Conservation (phyloP, 352 stramenopile genomes). For the Globisporangium irregulare region DNA sequence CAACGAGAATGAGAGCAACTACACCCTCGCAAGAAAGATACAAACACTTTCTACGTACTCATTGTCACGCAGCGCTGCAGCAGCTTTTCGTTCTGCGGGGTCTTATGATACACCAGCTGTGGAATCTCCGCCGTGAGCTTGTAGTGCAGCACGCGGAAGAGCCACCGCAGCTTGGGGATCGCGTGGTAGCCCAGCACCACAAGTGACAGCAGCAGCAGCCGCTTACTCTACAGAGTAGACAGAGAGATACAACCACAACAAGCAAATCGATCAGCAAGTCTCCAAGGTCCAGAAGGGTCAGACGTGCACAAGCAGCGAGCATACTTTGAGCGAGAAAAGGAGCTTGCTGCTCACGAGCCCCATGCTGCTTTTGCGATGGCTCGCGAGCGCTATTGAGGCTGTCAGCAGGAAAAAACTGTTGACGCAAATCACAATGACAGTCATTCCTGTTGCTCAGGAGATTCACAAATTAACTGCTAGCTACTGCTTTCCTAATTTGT, state of each 20-base stretch:
- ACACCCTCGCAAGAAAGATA: too few relatives aligned
- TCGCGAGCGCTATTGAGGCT: too few relatives aligned
- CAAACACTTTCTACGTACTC: slow-evolving; percentile 21
- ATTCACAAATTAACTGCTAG: too few relatives aligned
- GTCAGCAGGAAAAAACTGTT: too few relatives aligned
- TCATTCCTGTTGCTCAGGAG: too few relatives aligned
- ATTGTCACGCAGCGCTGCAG: slow-evolving; percentile 40
- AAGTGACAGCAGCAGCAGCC: slow-evolving; percentile 4
- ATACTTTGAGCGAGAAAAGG: neutral
- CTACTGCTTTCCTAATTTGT: too few relatives aligned
- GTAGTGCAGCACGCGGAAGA: slow-evolving; percentile 25
- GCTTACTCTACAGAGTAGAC: neutral
- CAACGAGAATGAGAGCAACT: too few relatives aligned
- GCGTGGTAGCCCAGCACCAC: slow-evolving; percentile 6
- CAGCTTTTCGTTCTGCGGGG: slow-evolving; percentile 32
- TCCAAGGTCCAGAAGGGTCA: neutral
- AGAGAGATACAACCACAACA: neutral
- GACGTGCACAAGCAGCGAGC: neutral
- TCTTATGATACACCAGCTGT: slow-evolving; percentile 39
- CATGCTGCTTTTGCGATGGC: neutral
- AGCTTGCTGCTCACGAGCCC: slow-evolving; percentile 8
- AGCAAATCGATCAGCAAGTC: neutral
- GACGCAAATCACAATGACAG: too few relatives aligned
- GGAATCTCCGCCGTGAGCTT: slow-evolving; percentile 36
- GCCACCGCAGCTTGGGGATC: slow-evolving; percentile 1